Evolutionary conservation across 345 rosid species (phyloP).

Genomic region (Streptanthus diversifolius): DNA sequence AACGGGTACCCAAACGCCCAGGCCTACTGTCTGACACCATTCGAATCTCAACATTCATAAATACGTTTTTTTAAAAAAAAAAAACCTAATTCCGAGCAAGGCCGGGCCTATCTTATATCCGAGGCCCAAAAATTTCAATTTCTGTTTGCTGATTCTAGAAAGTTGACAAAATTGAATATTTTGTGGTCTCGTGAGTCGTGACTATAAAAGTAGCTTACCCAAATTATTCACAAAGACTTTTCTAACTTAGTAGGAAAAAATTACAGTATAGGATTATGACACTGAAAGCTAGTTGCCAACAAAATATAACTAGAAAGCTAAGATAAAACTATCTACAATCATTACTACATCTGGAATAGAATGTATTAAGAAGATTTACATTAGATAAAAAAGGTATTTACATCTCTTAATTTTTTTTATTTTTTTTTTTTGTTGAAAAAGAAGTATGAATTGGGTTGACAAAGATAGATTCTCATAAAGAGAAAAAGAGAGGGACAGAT

Average conservation of each 20-base stretch:
- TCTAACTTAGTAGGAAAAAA: background rate
- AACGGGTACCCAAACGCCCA: too few species aligned
- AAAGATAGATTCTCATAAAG: background rate
- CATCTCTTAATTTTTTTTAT: background rate
- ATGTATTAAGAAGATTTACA: background rate
- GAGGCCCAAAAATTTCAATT: background rate
- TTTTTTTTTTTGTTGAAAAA: too few species aligned
- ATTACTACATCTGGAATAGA: background rate
- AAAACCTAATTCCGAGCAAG: background rate
- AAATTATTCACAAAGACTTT: background rate
- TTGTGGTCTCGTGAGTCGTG: background rate
- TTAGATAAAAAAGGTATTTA: background rate
- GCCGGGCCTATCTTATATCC: background rate
- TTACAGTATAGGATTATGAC: background rate
- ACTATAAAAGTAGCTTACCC: constrained; percentile 19
- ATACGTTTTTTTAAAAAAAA: background rate
- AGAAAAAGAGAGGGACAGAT: background rate
- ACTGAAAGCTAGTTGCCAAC: background rate
- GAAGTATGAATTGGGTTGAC: background rate
- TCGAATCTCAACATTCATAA: background rate
- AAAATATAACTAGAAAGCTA: background rate
- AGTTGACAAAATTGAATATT: constrained; percentile 3
- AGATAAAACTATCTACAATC: background rate
- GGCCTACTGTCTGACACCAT: background rate
- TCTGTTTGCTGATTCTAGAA: constrained; percentile 11